Evolutionary conservation across 176 grass and related monocot species (phyloP), one percentile per base, ranked within the genome.

Genomic region (Hordeum vulgare): DNA sequence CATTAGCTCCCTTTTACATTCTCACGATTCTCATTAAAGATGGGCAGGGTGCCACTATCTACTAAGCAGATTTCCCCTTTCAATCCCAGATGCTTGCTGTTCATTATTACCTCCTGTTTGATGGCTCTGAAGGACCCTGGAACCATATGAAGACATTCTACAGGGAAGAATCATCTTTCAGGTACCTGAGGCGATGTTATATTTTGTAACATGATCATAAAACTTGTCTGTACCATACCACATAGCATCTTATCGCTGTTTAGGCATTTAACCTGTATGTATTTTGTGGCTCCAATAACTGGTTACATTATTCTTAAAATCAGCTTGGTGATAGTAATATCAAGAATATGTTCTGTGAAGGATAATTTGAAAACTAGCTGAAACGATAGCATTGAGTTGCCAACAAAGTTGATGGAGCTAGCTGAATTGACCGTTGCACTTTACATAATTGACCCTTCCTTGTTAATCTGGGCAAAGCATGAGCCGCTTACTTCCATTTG

Each of bases 61-160:
- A 68, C 60, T 71, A 58, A 82, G 68, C 83, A 85, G 15, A 76
- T 74, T 82, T 44, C 78, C 47, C 58, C 66, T 9, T 29, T 77
- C 63, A 56, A 76, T 86, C n/a, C 9, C 86, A 98, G 96, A 98
- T 98, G 89, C 91, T 98, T 75, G 79, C 87, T 31, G 83, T 95
- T 61, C 96, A 98, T 83, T 98, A 98, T 83, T 98, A 98, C 71
- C 87, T 98, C 77, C 57, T 98, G 51, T 98, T 98, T 92, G 89
- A 98, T 57, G 93, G 96, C 62, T 25, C 89, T 86, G 96, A 98
- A 83, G 87, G 69, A 41, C 86, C 84, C 27, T 98, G 96, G 96
- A 77, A 93, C 90, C 85, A 92, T 78, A 90, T 90, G 91, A 95
- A 83, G 82, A 92, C 83, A 56, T 98, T 95, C 88, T 98, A 94